Base-by-base conservation (phyloP, 2,329 filamentous ascomycete genomes). In the Scedosporium apiospermum region DNA sequence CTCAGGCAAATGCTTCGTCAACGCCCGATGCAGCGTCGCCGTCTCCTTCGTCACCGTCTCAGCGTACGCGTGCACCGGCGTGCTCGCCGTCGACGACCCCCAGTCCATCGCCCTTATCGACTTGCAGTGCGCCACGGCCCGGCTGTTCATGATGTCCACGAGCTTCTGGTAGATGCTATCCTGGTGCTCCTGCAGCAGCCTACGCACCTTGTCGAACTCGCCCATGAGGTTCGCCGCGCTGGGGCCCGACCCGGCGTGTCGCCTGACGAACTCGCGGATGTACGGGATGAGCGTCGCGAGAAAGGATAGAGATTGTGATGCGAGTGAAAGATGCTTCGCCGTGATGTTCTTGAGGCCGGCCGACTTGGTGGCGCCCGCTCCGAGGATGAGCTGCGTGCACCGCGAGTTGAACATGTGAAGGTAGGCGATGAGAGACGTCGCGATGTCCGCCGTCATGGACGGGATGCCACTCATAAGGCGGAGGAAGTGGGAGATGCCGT, bases 321-420 rank as follows among this genome's bases (percentile, higher is more conserved):
- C 93, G 18, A 98, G 85, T 0, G 95, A 93, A 1, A 99, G 83
- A 75, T 99, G 93, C 69, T 95, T 95, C 0, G 95, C 96, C 0
- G 91, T 96, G 72, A 99, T 99, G 70, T 97, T 97, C 73, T 92
- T 96, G 21, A 99, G 79, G 0, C 93, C 93, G 1, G 93, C 95
- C 26, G 89, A 92, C 42, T 86, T 82, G 4, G 91, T 97, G 3
- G 95, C 95, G 4, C 95, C 95, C 1, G 95, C 95, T 1, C 95
- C 95, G 6, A 99, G 86, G 66, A 99, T 97, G 63, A 99, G 83
- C 72, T 99, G 95, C n/a, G 90, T 96, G 63, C 93, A 93, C 21
- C 95, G 88, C 2, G 92, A 97, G 74, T 99, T 97, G 81, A 98
- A 99, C 3, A 96, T 82, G 67, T 95, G 90, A 14, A 98, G 81